phyloP scores from a whole-genome alignment of 1,284 basidiomycete species.

The Puccinia polysora region DNA sequence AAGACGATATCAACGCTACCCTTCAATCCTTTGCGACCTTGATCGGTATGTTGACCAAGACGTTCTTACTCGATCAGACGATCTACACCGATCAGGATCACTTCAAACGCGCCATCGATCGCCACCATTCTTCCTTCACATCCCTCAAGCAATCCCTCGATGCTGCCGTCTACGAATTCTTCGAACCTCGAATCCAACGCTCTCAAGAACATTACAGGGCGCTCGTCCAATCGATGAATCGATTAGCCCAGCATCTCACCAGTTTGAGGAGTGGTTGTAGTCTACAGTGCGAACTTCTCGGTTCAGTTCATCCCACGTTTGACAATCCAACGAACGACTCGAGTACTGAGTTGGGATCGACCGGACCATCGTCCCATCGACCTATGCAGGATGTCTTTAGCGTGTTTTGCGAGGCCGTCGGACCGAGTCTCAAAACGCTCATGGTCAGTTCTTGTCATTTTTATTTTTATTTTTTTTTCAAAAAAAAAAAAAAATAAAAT shows the following conservation, averaged over 20 bases:
- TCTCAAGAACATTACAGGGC: slow-evolving; percentile 68
- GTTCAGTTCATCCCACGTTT: slow-evolving; percentile 46
- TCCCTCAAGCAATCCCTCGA: slow-evolving; percentile 72
- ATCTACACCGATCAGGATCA: slow-evolving; percentile 54
- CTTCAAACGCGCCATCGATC: slow-evolving; percentile 60
- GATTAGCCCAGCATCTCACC: slow-evolving; percentile 83
- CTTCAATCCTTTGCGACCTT: slow-evolving; percentile 81
- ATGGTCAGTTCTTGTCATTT: slow-evolving; percentile 59
- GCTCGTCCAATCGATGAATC: slow-evolving; percentile 72
- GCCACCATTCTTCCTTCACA: slow-evolving; percentile 64
- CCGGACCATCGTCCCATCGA: slow-evolving; percentile 43
- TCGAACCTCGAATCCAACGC: slow-evolving; percentile 57
- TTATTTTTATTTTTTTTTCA: not conserved
- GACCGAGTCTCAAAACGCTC: slow-evolving; percentile 68
- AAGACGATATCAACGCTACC: slow-evolving; percentile 72
- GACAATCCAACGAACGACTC: not conserved
- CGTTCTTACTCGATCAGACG: slow-evolving; percentile 69
- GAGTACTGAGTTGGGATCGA: slow-evolving; percentile 41
- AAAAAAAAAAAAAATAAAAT: not conserved
- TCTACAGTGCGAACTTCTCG: slow-evolving; percentile 72
- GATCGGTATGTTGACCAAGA: slow-evolving; percentile 69
- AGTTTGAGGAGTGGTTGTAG: slow-evolving; percentile 75
- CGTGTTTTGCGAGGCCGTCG: slow-evolving; percentile 74
- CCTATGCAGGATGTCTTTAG: slow-evolving; percentile 62
- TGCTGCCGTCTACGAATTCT: slow-evolving; percentile 78